Evolutionary conservation across 2,329 filamentous ascomycete species (phyloP).

Genomic region (Aschersonia sp.): DNA sequence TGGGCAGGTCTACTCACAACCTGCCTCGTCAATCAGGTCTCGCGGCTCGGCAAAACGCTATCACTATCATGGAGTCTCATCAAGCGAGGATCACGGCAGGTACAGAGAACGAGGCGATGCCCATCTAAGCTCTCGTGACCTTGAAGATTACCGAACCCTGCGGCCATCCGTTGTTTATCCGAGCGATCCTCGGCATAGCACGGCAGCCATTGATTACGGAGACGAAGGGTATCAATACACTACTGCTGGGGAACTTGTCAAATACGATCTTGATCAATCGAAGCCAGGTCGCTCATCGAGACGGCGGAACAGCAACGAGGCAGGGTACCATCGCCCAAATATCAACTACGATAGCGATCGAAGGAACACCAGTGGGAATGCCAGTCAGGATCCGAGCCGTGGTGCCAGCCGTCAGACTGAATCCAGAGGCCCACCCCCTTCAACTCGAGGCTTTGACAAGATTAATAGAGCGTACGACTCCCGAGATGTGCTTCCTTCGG

Average conservation of each 20-base stretch:
- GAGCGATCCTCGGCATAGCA: constrained; percentile 26
- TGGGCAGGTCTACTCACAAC: constrained; percentile 36
- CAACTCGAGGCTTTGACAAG: constrained; percentile 57
- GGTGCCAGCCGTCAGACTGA: constrained; percentile 22
- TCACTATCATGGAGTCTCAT: constrained; percentile 34
- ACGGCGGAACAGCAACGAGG: constrained; percentile 41
- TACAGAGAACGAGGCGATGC: constrained; percentile 34
- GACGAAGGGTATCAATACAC: constrained; percentile 50
- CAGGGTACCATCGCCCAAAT: constrained; percentile 39
- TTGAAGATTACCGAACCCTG: constrained; percentile 31
- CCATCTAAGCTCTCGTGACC: constrained; percentile 20
- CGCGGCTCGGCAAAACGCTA: constrained; percentile 32
- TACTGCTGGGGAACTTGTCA: constrained; percentile 44
- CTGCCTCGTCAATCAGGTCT: constrained; percentile 41
- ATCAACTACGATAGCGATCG: constrained; percentile 34
- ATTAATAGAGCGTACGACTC: constrained; percentile 40
- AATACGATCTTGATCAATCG: constrained; percentile 44
- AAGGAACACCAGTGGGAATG: constrained; percentile 30
- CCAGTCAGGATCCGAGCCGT: constrained; percentile 26
- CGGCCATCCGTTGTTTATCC: constrained; percentile 31
- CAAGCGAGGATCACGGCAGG: constrained; percentile 35
- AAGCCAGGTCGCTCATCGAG: constrained; percentile 20
- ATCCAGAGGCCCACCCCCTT: constrained; percentile 43
- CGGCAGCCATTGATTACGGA: constrained; percentile 34
- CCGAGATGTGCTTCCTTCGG: constrained; percentile 24